Base-by-base conservation (phyloP, 2,329 filamentous ascomycete species). In the Trichophyton schoenleinii region DNA sequence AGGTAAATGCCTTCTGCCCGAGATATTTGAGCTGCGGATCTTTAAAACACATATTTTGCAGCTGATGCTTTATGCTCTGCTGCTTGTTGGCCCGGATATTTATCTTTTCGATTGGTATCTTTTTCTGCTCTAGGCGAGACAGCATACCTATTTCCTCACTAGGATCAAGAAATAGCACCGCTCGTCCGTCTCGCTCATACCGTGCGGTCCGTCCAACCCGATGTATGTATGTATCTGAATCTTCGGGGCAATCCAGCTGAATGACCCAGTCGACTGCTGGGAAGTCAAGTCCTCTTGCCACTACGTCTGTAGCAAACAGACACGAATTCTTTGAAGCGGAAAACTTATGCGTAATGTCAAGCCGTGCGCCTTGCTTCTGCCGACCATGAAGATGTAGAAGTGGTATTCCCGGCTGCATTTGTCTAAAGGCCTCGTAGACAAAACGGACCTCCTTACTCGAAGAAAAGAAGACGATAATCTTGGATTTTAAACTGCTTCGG, bases 191-290 rank as follows among this genome's bases (percentile, higher is more conserved):
- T 65, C 88, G 87, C 69, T 96, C 87, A 72, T 95, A 97, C 22
- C 92, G 84, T n/a, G 94, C 94, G 18, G 94, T 97, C 34, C 94
- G 84, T 1, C 94, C 94, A 3, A 96, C 92, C 63, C 94, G 85
- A 75, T 99, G 94, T 67, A 99, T 97, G 70, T 99, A 99, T 0
- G 94, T 99, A 69, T 97, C 94, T 3, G 89, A 88, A 72, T 99
- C 92, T 73, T 99, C 94, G 0, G 94, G 94, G 66, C 89, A 95
- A 72, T 99, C 94, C n/a, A 89, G 82, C 71, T 99, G 94, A n/a
- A 99, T 90, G 3, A 99, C 94, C 88, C 94, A 99, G 72, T 99
- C 94, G 0, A 99, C 94, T 2, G 91, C 87, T 0, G 94, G 94
- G 70, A 99, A 97, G 73, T 99, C 94, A 11, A 99, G 82, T 65